Base-by-base conservation (phyloP, 352 stramenopile genomes). In the Phytophthora palmivora region DNA sequence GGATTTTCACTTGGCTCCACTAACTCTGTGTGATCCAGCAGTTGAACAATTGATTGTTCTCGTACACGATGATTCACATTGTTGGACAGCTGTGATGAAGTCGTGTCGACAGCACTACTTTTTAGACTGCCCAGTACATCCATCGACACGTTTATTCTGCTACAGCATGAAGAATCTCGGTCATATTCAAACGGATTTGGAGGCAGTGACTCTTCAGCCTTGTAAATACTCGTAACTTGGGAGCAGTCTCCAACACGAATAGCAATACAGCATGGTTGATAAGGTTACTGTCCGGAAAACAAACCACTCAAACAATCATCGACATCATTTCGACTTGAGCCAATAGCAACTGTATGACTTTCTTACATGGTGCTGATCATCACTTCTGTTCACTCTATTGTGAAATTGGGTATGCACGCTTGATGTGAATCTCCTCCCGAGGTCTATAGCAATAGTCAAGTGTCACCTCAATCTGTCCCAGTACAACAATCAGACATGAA, bases 391-490 rank as follows among this genome's bases (percentile, higher is more conserved):
- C 18, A 26, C 22, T 62, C 50, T 83, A 87, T 63, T 87, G 72
- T n/a, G 75, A 78, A 33, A 76, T 37, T 6, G 84, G 87, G 41
- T 88, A 90, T 42, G 87, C 87, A 18, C 72, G 70, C 54, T 87
- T 84, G 50, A 95, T 67, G 36, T 67, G 81, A 43, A 95, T 95
- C 43, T 95, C 87, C 30, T 94, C 84, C 18, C 83, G 84, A 46
- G 87, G 87, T 68, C 87, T 93, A 39, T 21, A 60, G 1, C 22
- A 58, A 18, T 28, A 33, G 19, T 12, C 22, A 67, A 53, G 6
- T n/a, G 47, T 41, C 7, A 67, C 4, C 30, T 34, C 30, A 34
- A 7, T 34, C 30, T 7, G n/a, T n/a, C n/a, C n/a, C n/a, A n/a
- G n/a, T n/a, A 15, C 6, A 44, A 32, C 16, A 55, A 30, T 15